Percentiles rank a stretch among this genome's conserved stretches.
phyloP scores from a whole-genome alignment of 805 yeast species.

The Zygotorulaspora chibaensis region DNA sequence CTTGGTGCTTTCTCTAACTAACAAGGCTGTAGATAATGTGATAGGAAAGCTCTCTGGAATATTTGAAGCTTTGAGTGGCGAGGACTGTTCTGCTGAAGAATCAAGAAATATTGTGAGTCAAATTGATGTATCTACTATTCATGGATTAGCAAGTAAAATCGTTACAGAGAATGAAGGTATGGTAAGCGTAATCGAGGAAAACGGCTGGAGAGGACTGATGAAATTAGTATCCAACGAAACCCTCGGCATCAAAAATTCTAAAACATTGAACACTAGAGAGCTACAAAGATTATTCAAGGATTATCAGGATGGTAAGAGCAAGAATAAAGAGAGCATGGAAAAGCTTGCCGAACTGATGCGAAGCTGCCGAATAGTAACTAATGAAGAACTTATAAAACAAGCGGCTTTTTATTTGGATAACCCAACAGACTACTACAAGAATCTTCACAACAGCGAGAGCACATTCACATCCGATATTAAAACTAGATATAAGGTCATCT shows the following conservation, averaged over 20 bases:
- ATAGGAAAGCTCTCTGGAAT: slow-evolving; percentile 30
- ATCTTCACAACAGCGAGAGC: background rate
- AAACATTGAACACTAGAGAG: slow-evolving; percentile 13
- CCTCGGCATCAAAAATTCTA: slow-evolving; percentile 13
- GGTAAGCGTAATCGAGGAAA: slow-evolving; percentile 48
- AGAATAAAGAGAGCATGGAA: slow-evolving; percentile 17
- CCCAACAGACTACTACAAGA: background rate
- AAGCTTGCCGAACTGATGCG: slow-evolving; percentile 30
- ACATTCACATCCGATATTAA: slow-evolving; percentile 14
- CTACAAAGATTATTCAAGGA: slow-evolving; percentile 21
- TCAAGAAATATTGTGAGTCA: slow-evolving; percentile 17
- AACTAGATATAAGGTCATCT: slow-evolving; percentile 37
- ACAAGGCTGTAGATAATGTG: slow-evolving; percentile 55
- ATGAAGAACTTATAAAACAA: slow-evolving; percentile 29
- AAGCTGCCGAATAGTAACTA: slow-evolving; percentile 34
- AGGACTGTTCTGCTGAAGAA: slow-evolving; percentile 5
- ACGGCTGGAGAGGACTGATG: slow-evolving; percentile 47
- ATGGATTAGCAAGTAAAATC: slow-evolving; percentile 53
- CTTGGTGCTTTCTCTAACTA: slow-evolving; percentile 62
- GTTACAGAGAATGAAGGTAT: slow-evolving; percentile 39
- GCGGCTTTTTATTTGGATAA: slow-evolving; percentile 19
- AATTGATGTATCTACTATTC: slow-evolving; percentile 55
- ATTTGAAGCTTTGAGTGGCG: slow-evolving; percentile 35
- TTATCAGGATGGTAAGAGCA: slow-evolving; percentile 12
- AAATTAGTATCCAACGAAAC: slow-evolving; percentile 32